These are phyloP conservation scores for Leccinum solheimii DNA, from an alignment of 1,284 basidiomycete species.

Conservation along the genomic window DNA sequence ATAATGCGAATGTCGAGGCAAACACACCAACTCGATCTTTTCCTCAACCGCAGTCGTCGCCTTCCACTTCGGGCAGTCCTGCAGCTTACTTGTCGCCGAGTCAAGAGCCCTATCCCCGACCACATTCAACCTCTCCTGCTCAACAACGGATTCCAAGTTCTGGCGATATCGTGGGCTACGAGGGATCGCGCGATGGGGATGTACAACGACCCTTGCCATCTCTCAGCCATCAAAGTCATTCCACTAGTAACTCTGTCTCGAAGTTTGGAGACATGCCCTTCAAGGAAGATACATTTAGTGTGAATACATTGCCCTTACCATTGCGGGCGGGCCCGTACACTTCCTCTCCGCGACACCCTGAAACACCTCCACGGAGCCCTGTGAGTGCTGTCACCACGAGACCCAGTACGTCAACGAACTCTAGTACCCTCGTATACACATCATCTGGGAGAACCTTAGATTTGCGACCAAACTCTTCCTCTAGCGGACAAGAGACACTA, in stretches of 20 bases:
- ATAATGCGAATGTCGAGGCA: slow-evolving; percentile 23
- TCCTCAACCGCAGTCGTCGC: slow-evolving; percentile 35
- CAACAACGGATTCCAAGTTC: slow-evolving; percentile 33
- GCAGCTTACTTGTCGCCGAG: slow-evolving; percentile 30
- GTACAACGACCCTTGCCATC: slow-evolving; percentile 30
- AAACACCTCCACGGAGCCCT: slow-evolving; percentile 59
- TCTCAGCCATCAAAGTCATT: slow-evolving; percentile 32
- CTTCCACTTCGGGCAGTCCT: slow-evolving; percentile 36
- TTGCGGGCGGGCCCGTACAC: slow-evolving; percentile 33
- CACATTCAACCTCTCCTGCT: slow-evolving; percentile 58
- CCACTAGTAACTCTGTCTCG: slow-evolving; percentile 27
- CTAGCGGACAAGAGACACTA: slow-evolving; percentile 35
- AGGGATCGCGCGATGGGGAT: slow-evolving; percentile 32
- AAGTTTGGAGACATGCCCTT: slow-evolving; percentile 35
- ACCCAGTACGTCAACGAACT: slow-evolving; percentile 31
- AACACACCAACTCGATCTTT: slow-evolving; percentile 23
- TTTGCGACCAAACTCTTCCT: slow-evolving; percentile 29
- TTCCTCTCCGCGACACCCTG: slow-evolving; percentile 23
- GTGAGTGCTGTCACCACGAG: slow-evolving; percentile 50
- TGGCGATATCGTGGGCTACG: slow-evolving; percentile 23
- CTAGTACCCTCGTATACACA: slow-evolving; percentile 25
- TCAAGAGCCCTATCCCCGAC: slow-evolving; percentile 57
- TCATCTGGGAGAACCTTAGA: slow-evolving; percentile 28
- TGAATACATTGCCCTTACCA: slow-evolving; percentile 26
- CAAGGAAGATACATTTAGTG: slow-evolving; percentile 31